These are phyloP conservation scores for Xylaria castorea DNA, from an alignment of 495 filamentous ascomycete species.

Conservation along the genomic window DNA sequence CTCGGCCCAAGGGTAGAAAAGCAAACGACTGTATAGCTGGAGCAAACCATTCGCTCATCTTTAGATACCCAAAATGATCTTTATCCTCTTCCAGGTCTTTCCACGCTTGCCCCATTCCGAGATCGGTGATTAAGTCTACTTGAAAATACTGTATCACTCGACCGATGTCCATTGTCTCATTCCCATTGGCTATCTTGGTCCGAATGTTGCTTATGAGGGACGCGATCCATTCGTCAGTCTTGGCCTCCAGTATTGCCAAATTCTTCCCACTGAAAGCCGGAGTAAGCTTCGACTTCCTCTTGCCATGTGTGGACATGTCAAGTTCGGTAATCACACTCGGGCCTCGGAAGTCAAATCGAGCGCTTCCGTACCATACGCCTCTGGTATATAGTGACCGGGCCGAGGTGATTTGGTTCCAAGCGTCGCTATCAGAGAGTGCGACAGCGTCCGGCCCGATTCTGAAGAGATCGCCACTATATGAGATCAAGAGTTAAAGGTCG, in stretches of 20 bases:
- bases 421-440: background rate
- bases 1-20: background rate
- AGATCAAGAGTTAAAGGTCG: background rate
- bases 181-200: background rate
- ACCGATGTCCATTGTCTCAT: slow-evolving; percentile 14
- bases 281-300: slow-evolving; percentile 1
- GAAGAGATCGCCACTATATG: background rate
- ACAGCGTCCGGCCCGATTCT: slow-evolving; percentile 13
- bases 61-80: slow-evolving; percentile 13
- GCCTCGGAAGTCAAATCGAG: slow-evolving; percentile 9
- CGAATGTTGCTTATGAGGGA: slow-evolving; percentile 2
- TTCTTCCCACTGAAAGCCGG: slow-evolving; percentile 12
- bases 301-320: background rate
- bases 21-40: background rate
- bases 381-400: background rate
- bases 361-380: background rate
- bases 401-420: background rate
- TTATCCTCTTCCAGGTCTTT: slow-evolving; percentile 4
- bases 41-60: background rate
- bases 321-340: background rate
- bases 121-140: slow-evolving; percentile 8
- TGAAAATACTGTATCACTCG: slow-evolving; percentile 16
- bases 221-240: background rate
- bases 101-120: background rate
- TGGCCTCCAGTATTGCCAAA: background rate